Conservation (phyloP, 768 basidiomycete genomes). For the Cystobasidium tubakii region DNA sequence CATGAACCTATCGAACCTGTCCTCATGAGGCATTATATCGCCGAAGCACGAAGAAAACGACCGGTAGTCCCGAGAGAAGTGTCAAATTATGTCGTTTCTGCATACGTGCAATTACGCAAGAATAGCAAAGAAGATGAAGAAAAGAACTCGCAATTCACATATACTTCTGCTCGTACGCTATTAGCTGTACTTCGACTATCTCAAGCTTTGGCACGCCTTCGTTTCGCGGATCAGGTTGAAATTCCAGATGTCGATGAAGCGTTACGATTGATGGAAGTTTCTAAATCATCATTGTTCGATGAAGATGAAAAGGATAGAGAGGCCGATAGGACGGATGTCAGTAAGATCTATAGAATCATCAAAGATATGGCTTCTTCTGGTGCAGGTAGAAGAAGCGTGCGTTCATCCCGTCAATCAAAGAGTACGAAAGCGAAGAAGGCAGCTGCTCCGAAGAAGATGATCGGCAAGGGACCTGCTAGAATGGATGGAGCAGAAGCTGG, state of each 20-base stretch:
- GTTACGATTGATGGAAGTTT: slow-evolving; percentile 89
- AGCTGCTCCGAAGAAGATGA: slow-evolving; percentile 46
- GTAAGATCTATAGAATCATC: slow-evolving; percentile 83
- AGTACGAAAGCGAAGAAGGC: slow-evolving; percentile 33
- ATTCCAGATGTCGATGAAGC: slow-evolving; percentile 92
- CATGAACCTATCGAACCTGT: slow-evolving; percentile 76
- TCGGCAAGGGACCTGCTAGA: slow-evolving; percentile 21
- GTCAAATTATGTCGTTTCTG: slow-evolving; percentile 86
- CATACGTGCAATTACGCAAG: slow-evolving; percentile 91
- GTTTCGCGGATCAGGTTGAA: slow-evolving; percentile 72
- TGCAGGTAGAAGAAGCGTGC: slow-evolving; percentile 36
- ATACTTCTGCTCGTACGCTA: slow-evolving; percentile 92
- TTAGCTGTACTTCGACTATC: slow-evolving; percentile 89
- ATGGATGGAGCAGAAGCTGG: slow-evolving; percentile 51
- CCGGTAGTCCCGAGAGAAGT: slow-evolving; percentile 84
- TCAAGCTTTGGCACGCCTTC: slow-evolving; percentile 86
- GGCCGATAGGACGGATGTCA: slow-evolving; percentile 72
- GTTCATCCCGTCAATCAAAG: slow-evolving; percentile 37
- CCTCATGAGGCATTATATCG: slow-evolving; percentile 93
- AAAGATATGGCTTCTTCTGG: slow-evolving; percentile 63
- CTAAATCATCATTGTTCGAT: slow-evolving; percentile 81
- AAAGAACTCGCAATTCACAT: slow-evolving; percentile 79
- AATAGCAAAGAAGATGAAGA: slow-evolving; percentile 83
- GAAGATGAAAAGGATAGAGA: slow-evolving; percentile 64
- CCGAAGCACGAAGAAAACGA: slow-evolving; percentile 75